A percentile compares a stretch with the other conserved stretches of the same genome.
Evolutionary conservation across 2,329 filamentous ascomycete genomes (phyloP).

Genomic region (Botrytis paeoniae): DNA sequence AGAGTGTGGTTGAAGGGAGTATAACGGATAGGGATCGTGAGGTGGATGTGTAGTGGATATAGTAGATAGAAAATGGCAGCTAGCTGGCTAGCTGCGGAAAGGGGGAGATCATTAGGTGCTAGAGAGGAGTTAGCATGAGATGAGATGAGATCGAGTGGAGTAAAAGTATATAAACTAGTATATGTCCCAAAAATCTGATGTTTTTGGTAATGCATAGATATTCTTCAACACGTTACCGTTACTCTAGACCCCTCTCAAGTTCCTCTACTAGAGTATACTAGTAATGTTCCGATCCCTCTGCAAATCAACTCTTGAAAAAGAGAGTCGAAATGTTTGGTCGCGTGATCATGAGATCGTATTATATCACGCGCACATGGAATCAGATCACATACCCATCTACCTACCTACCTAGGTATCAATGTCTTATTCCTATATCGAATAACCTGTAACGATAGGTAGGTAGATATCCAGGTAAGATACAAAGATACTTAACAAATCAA

Average conservation of each 20-base stretch:
- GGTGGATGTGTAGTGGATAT: neutral
- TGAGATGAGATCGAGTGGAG: neutral
- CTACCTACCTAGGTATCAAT: neutral
- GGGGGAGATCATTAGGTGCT: neutral
- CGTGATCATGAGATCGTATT: neutral
- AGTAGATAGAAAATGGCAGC: neutral
- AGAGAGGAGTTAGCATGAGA: neutral
- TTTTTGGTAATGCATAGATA: neutral
- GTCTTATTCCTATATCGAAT: neutral
- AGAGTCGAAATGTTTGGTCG: neutral
- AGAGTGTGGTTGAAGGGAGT: neutral
- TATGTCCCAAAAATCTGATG: neutral
- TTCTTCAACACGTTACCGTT: neutral
- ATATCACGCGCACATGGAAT: neutral
- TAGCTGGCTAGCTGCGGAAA: neutral
- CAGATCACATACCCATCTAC: neutral
- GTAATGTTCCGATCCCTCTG: neutral
- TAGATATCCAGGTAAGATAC: neutral
- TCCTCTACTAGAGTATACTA: neutral
- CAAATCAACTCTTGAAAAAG: neutral
- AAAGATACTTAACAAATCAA: neutral
- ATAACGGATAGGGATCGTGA: neutral
- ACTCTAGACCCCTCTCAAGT: neutral
- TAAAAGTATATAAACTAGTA: neutral
- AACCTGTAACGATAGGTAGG: neutral